Evolutionary conservation across 83 land plant species (phyloP).

Genomic region (Thuja plicata): DNA sequence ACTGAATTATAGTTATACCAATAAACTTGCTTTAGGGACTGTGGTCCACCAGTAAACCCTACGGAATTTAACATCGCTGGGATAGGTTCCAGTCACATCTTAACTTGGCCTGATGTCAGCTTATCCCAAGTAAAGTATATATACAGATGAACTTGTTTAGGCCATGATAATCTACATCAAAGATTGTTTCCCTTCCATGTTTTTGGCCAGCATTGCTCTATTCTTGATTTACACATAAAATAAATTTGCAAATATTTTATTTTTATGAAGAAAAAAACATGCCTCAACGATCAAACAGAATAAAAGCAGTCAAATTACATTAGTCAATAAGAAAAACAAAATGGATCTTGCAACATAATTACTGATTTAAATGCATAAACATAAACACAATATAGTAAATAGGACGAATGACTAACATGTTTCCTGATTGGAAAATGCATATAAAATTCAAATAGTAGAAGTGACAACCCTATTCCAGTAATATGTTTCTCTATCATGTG

Average conservation of each 20-base stretch:
- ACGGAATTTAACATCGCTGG: neutral
- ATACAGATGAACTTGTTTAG: neutral
- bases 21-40: neutral
- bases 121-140: neutral
- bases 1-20: neutral
- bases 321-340: neutral
- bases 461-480: neutral
- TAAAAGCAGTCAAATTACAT: neutral
- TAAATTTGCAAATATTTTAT: neutral
- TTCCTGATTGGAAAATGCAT: neutral
- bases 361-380: neutral
- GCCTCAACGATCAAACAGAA: neutral
- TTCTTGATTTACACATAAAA: neutral
- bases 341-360: neutral
- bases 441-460: neutral
- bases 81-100: neutral
- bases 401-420: neutral
- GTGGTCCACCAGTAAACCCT: neutral
- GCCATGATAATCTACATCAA: neutral
- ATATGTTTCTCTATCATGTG: neutral
- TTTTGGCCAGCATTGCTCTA: neutral
- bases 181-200: neutral
- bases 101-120: neutral
- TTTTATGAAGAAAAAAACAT: neutral
- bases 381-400: neutral